Evolutionary conservation across 768 basidiomycete species (phyloP).

Genomic region (Boletus insuetus): DNA sequence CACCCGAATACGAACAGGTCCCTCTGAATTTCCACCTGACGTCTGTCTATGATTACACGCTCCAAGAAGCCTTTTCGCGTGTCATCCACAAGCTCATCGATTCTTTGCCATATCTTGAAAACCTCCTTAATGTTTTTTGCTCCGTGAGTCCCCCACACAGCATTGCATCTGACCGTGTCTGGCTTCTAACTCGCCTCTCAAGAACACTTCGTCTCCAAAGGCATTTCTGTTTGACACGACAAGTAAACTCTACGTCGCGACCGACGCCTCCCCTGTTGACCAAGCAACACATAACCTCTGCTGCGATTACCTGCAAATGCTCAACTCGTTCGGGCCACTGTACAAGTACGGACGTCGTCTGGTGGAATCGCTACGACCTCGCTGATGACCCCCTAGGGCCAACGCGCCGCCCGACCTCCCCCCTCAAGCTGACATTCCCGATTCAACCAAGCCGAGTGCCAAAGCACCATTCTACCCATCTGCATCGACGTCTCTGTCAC

Average conservation of each 20-base stretch:
- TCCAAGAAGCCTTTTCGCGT: slow-evolving; percentile 89
- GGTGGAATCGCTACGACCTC: neutral
- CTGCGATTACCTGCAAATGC: slow-evolving; percentile 86
- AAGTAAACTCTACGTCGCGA: slow-evolving; percentile 88
- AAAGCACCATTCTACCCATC: slow-evolving; percentile 65
- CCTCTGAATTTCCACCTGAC: slow-evolving; percentile 88
- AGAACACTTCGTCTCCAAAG: slow-evolving; percentile 93
- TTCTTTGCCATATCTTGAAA: slow-evolving; percentile 82
- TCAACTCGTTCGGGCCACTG: slow-evolving; percentile 80
- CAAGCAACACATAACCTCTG: slow-evolving; percentile 84
- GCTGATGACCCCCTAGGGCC: slow-evolving; percentile 17
- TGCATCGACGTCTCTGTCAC: slow-evolving; percentile 60
- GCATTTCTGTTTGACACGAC: slow-evolving; percentile 89
- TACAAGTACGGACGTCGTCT: slow-evolving; percentile 59
- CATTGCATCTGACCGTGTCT: neutral
- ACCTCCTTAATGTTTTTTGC: slow-evolving; percentile 82
- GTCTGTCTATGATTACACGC: slow-evolving; percentile 87
- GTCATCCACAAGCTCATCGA: slow-evolving; percentile 86
- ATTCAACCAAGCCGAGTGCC: slow-evolving; percentile 15
- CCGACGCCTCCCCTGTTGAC: slow-evolving; percentile 90
- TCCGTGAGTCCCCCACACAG: slow-evolving; percentile 44
- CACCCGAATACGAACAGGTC: slow-evolving; percentile 73
- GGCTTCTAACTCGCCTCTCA: neutral
- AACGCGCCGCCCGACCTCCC: slow-evolving; percentile 7
- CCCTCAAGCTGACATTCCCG: slow-evolving; percentile 1